Evolutionary conservation across 768 basidiomycete species (phyloP).

Genomic region (Hortiboletus flavorubellus): DNA sequence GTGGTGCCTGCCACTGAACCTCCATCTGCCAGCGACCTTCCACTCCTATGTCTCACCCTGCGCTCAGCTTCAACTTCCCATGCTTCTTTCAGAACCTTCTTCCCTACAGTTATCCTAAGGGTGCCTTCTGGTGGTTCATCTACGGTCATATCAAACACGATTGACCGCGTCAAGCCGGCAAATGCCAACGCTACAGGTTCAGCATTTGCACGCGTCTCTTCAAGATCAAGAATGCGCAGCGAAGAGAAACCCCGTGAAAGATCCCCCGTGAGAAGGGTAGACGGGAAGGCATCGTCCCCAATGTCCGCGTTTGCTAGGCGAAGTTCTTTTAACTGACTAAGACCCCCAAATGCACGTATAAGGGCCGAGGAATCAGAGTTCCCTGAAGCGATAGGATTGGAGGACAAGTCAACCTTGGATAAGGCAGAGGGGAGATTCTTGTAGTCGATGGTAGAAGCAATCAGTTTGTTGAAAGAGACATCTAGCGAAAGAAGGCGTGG

Average conservation of each 20-base stretch:
- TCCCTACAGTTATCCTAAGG: conserved; percentile 61
- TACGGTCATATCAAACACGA: conserved; percentile 53
- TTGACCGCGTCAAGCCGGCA: conserved; percentile 42
- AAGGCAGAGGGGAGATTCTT: conserved; percentile 50
- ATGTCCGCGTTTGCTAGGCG: conserved; percentile 55
- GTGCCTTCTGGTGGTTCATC: conserved; percentile 54
- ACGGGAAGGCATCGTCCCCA: conserved; percentile 55
- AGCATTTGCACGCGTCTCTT: conserved; percentile 56
- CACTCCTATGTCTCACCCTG: conserved; percentile 41
- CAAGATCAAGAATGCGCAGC: conserved; percentile 59
- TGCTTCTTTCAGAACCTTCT: conserved; percentile 64
- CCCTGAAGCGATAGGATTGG: conserved; percentile 56
- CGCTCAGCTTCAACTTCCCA: conserved; percentile 80
- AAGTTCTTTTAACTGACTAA: conserved; percentile 56
- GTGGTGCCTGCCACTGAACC: neutral
- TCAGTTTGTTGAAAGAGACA: conserved; percentile 64
- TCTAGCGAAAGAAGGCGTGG: conserved; percentile 65
- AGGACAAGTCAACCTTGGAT: conserved; percentile 59
- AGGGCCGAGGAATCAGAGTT: conserved; percentile 31
- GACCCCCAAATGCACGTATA: conserved; percentile 43
- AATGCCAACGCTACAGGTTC: conserved; percentile 47
- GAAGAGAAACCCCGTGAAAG: conserved; percentile 42
- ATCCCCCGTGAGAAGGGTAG: conserved; percentile 15
- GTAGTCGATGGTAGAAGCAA: conserved; percentile 51
- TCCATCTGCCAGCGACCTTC: conserved; percentile 29